Evolutionary conservation across 2,329 filamentous ascomycete genomes (phyloP), one percentile per base, ranked within the genome.

Genomic region (Exophiala aquamarina): DNA sequence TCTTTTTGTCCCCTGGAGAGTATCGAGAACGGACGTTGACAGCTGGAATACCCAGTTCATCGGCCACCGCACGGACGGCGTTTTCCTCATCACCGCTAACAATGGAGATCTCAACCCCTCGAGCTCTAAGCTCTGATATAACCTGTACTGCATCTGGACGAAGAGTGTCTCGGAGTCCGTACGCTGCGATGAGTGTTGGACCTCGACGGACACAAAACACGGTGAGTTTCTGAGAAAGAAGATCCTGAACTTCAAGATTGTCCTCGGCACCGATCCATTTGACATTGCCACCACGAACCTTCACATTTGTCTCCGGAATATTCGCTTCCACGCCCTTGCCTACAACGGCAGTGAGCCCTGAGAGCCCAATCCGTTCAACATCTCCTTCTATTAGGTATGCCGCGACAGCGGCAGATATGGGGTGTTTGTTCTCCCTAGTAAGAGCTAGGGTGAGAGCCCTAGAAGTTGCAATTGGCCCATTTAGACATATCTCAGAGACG

Each of bases 171-270:
- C 69, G 60, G 3, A 85, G 70, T 2, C 75, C 77, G 55, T 74
- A 82, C 14, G 77, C 63, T 2, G 73, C 76, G 9, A 67, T 44
- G 0, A 75, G 67, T 0, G 55, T 46, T 7, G 61, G 57, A 37
- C 75, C 62, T 3, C 82, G 67, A 2, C 75, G 76, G 58, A 84
- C 72, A 63, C 75, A 83, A 69, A 83, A 79, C 36, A 77, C 74
- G 36, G 70, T 76, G 45, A 79, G 58, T 6, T 72, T 61, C 73
- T 65, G 50, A 49, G 57, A 39, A 49, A 74, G 55, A 48, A 74
- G 41, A 44, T 63, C 32, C 52, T 55, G 47, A 38, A 73, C 60
- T 13, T 60, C 39, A 36, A 61, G 39, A 52, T 65, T 33, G 3
- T 63, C 32, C 3, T 65, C 60, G 8, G 70, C 40, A 8, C 56